Evolutionary conservation across 108 stramenopile species (phyloP), one percentile per base, ranked within the genome.

Genomic region (Cylindrotheca fusiformis): DNA sequence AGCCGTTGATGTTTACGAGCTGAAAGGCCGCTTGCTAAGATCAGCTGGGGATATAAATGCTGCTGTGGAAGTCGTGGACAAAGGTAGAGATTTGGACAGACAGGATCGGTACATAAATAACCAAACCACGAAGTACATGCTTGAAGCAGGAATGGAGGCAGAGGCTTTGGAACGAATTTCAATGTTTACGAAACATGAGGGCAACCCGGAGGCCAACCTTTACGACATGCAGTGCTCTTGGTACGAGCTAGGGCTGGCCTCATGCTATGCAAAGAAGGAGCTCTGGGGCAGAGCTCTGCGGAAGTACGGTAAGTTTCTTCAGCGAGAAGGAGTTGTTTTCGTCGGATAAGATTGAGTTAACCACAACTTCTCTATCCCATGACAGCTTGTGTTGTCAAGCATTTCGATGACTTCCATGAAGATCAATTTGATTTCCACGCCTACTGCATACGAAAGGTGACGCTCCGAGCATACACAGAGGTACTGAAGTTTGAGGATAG

Each of bases 391-490:
- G 92, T 97, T 8, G 80, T 92, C 18, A 89, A 96, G 63, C 98
- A 99, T 66, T 99, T 97, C 65, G 87, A 90, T 41, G 97, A 97
- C 70, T 94, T 95, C 41, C 84, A 91, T 51, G 97, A 98, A 59
- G 98, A 99, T 82, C 96, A 98, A 71, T 97, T 99, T 58, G 98
- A 99, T 79, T 98, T 99, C 68, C 98, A 99, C 83, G 75, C 78
- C 32, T 99, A 98, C 67, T 98, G 97, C 71, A 66, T 98, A 61
- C 93, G 97, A 47, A 98, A 97, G 82, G 91, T 90, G 21, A 99
- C 97, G 4, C 75, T 99, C 25, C 85, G 97, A 44, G 79, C 97
- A 0, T 99, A 99, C 73, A 80, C 94, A 24, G 89, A 85, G 46
- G 73, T 95, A 30, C 76, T 99, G 20, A 71, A 84, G 50, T 86